A percentile compares a stretch with the other conserved stretches of the same genome.
Evolutionary conservation across 2,329 filamentous ascomycete genomes (phyloP).

Genomic region (Fonsecaea multimorphosa): DNA sequence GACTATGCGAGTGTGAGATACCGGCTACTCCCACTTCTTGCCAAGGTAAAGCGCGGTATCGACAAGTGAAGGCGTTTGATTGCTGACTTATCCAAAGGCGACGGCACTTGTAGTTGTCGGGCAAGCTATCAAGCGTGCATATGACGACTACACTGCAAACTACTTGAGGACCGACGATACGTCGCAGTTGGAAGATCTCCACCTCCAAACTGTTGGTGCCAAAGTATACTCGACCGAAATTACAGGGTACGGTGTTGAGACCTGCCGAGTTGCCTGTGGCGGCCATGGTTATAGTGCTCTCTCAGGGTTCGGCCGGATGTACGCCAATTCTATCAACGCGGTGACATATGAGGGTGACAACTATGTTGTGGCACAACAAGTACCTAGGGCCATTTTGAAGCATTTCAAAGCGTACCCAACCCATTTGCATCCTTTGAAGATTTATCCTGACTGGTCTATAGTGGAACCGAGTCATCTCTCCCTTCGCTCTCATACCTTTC

Average conservation of each 20-base stretch:
- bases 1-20: constrained; percentile 39
- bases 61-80: neutral
- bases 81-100: constrained; percentile 4
- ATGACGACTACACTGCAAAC: constrained; percentile 35
- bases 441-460: constrained; percentile 1
- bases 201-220: constrained; percentile 39
- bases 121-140: constrained; percentile 38
- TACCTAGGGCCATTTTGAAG: constrained; percentile 40
- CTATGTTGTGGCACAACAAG: constrained; percentile 50
- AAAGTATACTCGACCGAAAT: constrained; percentile 40
- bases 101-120: constrained; percentile 37
- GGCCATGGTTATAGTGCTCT: constrained; percentile 32
- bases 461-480: constrained; percentile 34
- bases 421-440: neutral
- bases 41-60: constrained; percentile 23
- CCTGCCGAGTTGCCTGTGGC: constrained; percentile 37
- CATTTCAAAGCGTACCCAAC: constrained; percentile 31
- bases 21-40: constrained; percentile 38
- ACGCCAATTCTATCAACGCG: constrained; percentile 27
- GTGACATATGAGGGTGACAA: constrained; percentile 51
- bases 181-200: constrained; percentile 38
- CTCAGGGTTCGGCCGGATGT: constrained; percentile 32
- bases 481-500: constrained; percentile 37
- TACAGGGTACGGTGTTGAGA: constrained; percentile 36
- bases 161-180: constrained; percentile 38